Evolutionary conservation across 345 rosid species (phyloP).

Genomic region (Ricinus communis): DNA sequence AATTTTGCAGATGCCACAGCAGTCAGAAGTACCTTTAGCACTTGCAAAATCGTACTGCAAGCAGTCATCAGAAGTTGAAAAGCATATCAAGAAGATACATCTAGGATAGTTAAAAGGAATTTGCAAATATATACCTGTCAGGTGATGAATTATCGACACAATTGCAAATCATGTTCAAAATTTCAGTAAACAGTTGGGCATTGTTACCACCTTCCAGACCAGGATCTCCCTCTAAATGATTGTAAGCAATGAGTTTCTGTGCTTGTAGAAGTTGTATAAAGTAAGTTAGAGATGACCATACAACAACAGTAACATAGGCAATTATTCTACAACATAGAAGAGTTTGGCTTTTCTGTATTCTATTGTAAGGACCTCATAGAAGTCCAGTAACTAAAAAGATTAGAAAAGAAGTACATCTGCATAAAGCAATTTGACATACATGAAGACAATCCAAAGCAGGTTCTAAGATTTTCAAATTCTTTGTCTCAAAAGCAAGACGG

Average conservation of each 20-base stretch:
- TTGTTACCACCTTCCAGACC: constrained; percentile 91
- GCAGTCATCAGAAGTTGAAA: constrained; percentile 28
- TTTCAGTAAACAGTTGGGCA: constrained; percentile 75
- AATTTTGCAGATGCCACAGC: constrained; percentile 94
- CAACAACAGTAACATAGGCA: constrained; percentile 11
- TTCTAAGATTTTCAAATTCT: constrained; percentile 79
- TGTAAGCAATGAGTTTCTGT: constrained; percentile 96
- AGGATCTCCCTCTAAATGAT: constrained; percentile 97
- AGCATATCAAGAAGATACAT: constrained; percentile 22
- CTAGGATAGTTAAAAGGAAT: constrained; percentile 9
- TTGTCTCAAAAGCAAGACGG: constrained; percentile 89
- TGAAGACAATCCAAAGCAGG: constrained; percentile 98
- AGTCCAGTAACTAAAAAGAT: constrained; percentile 4
- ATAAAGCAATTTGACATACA: constrained; percentile 45
- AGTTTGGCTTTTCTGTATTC: constrained; percentile 12
- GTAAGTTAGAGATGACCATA: constrained; percentile 14
- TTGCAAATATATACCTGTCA: constrained; percentile 61
- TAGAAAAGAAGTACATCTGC: constrained; percentile 8
- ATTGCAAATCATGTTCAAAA: constrained; percentile 82
- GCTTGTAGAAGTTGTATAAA: constrained; percentile 26
- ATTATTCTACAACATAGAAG: background rate
- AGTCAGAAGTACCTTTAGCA: constrained; percentile 92
- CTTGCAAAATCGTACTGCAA: constrained; percentile 90
- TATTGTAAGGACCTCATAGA: background rate
- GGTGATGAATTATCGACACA: constrained; percentile 92